phyloP scores from a whole-genome alignment of 1,139 yeast species.

The Candida tetrigidarum region DNA sequence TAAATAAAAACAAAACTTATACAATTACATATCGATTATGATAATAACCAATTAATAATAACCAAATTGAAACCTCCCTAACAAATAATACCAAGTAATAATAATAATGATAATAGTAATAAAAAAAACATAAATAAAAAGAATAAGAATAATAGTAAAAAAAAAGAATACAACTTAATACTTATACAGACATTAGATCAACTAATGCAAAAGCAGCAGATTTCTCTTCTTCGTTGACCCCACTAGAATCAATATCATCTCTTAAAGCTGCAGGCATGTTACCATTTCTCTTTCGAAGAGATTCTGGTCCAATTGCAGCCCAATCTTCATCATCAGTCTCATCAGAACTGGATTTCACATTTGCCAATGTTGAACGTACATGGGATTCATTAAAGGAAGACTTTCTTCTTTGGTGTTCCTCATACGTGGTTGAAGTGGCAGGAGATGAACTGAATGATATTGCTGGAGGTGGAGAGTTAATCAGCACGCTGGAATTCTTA shows the following conservation, averaged over 20 bases:
- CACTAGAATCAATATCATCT: slow-evolving; percentile 11
- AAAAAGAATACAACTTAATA: not conserved
- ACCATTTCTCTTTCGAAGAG: slow-evolving; percentile 41
- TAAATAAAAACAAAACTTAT: not conserved
- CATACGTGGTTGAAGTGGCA: slow-evolving; percentile 8
- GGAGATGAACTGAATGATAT: slow-evolving; percentile 23
- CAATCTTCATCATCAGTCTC: slow-evolving; percentile 95
- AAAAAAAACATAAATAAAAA: too few relatives aligned
- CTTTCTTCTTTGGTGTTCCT: slow-evolving; percentile 32
- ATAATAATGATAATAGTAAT: too few relatives aligned
- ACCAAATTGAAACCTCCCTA: slow-evolving; percentile 4
- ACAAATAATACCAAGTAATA: not conserved
- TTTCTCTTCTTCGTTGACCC: slow-evolving; percentile 40
- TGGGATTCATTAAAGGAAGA: slow-evolving; percentile 51
- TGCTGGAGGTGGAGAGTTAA: slow-evolving; percentile 43
- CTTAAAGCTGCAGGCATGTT: slow-evolving; percentile 11
- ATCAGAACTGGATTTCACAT: slow-evolving; percentile 11
- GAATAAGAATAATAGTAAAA: too few relatives aligned
- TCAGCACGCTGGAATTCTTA: slow-evolving; percentile 39
- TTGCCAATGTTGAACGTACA: slow-evolving; percentile 42
- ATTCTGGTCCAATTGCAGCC: slow-evolving; percentile 84
- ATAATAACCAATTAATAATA: not conserved
- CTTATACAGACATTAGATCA: slow-evolving; percentile 41
- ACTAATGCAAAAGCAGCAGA: slow-evolving; percentile 68
- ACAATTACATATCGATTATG: slow-evolving; percentile 2